Conservation (phyloP, 257 asterid species). For the Penstemon davidsonii region DNA sequence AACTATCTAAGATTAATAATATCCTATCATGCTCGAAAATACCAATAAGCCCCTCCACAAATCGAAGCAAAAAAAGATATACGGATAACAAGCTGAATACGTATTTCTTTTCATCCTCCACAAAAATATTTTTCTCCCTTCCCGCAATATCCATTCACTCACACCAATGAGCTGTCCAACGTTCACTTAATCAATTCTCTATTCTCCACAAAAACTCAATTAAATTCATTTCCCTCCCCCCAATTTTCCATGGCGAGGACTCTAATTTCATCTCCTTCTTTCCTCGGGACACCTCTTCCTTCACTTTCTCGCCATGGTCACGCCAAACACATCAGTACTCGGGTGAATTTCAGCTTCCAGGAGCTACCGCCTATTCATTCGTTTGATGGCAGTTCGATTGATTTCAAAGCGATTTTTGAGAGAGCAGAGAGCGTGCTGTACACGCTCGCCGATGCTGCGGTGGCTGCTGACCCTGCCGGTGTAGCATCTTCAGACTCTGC, state of each 20-base stretch:
- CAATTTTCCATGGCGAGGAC: slow-evolving; percentile 77
- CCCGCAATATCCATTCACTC: slow-evolving; percentile 32
- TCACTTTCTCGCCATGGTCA: slow-evolving; percentile 53
- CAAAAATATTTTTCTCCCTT: slow-evolving; percentile 16
- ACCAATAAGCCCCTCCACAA: slow-evolving; percentile 20
- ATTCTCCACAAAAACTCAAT: slow-evolving; percentile 15
- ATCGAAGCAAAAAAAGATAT: background rate
- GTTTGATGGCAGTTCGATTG: slow-evolving; percentile 36
- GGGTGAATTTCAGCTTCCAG: slow-evolving; percentile 67
- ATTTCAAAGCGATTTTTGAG: slow-evolving; percentile 48
- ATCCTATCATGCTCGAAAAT: background rate
- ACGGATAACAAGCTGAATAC: slow-evolving; percentile 26
- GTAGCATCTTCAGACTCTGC: slow-evolving; percentile 45
- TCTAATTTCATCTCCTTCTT: slow-evolving; percentile 75
- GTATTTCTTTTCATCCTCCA: slow-evolving; percentile 25
- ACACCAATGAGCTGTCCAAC: background rate
- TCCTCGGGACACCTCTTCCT: slow-evolving; percentile 64
- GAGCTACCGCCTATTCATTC: slow-evolving; percentile 55
- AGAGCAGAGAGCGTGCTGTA: slow-evolving; percentile 80
- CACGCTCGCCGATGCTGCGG: slow-evolving; percentile 93
- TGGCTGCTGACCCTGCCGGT: slow-evolving; percentile 51
- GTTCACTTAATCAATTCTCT: background rate
- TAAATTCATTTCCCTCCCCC: background rate
- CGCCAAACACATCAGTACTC: slow-evolving; percentile 50
- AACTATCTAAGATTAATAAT: too few species aligned